Evolutionary conservation across 345 rosid genomes (phyloP), one percentile per base, ranked within the genome.

Genomic region (Eucalyptus decipiens): DNA sequence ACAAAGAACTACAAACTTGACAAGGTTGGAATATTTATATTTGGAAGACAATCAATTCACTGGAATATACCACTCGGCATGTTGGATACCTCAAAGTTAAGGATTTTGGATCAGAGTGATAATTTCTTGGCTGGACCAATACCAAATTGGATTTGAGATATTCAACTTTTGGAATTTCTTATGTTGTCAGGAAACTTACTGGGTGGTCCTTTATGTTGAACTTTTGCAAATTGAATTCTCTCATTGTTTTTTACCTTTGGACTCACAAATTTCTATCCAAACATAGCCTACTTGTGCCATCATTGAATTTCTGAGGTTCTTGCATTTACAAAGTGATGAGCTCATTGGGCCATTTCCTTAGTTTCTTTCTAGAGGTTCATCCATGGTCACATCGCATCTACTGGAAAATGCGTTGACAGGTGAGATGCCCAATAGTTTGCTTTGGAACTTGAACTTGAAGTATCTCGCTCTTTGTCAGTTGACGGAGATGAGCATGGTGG

Each of bases 261-360:
- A 60, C 67, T 28, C 28, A 60, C 67, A 28, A 60, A 58, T 11
- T 30, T 62, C 5, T n/a, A 3, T 13, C 18, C 34, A 62, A 0
- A 60, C 6, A 62, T 30, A 62, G 15, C 16, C 69, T 15, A 30
- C 0, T n/a, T 30, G 18, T 62, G 17, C 69, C 34, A 13, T 28
- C 6, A 4, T 6, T 30, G 2, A 1, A 49, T 1, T 49, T 5
- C 0, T 49, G 69, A 62, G 17, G 34, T 30, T 62, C 34, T 62
- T 60, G 32, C 67, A 6, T 60, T n/a, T 30, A 62, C 34, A 28
- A 13, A 62, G 18, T 13, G 69, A 28, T 62, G 7, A 60, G 32
- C 67, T 12, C n/a, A 60, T 13, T 12, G 1, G 17, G 67, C 4
- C 32, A 6, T 60, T 60, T 60, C 8, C 32, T 60, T 3, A 60